Conservation (phyloP, 169 alveolate species). For the Plasmodium gonderi region DNA sequence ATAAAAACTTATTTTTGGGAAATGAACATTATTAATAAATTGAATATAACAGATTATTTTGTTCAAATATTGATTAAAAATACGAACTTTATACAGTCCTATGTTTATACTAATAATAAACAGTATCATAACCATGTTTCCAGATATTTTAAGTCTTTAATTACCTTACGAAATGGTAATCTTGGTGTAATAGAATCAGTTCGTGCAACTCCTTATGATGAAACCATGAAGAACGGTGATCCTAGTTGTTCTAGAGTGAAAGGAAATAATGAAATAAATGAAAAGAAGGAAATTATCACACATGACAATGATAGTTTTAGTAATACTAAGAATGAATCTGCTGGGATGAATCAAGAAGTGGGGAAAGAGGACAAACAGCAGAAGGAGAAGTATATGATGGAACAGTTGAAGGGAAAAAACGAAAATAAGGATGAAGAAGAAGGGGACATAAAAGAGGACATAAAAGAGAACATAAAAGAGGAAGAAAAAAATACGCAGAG, state of each 20-base stretch:
- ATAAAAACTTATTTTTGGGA: constrained; percentile 69
- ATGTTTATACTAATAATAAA: constrained; percentile 44
- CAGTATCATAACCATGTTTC: constrained; percentile 53
- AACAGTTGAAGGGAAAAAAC: background rate
- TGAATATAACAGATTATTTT: constrained; percentile 53
- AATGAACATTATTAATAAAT: constrained; percentile 38
- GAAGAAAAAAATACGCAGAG: background rate
- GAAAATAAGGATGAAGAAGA: background rate
- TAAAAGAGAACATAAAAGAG: too few species aligned
- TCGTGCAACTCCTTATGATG: background rate
- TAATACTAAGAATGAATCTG: background rate
- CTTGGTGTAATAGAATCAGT: background rate
- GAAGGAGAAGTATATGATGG: background rate
- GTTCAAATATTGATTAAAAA: constrained; percentile 61
- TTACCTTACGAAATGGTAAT: background rate
- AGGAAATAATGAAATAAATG: background rate
- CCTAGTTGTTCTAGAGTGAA: background rate
- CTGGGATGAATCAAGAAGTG: background rate
- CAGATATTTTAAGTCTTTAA: constrained; percentile 43
- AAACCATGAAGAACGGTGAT: background rate
- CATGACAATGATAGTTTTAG: background rate
- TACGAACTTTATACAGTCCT: constrained; percentile 58
- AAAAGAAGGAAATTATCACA: background rate
- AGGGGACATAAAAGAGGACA: too few species aligned
- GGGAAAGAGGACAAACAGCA: background rate